Evolutionary conservation across 768 basidiomycete species (phyloP).

Genomic region (Pleurotus djamor): DNA sequence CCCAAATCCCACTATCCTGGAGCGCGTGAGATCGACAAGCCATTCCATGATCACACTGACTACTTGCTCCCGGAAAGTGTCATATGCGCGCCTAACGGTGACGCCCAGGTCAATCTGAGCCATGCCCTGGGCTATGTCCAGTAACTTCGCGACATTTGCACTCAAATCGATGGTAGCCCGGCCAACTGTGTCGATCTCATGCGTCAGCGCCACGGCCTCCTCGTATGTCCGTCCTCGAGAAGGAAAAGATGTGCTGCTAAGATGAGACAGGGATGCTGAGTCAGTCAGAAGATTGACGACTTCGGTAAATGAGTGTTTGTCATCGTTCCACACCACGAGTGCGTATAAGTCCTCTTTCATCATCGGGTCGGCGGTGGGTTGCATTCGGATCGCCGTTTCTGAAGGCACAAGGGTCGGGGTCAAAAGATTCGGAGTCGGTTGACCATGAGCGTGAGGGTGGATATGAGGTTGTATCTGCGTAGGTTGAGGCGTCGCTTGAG

Average conservation of each 20-base stretch:
- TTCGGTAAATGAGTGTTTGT: conserved; percentile 93
- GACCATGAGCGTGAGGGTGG: neutral
- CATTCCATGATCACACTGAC: conserved; percentile 83
- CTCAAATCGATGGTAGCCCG: conserved; percentile 84
- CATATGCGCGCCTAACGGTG: conserved; percentile 82
- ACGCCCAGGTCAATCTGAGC: conserved; percentile 90
- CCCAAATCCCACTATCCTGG: conserved; percentile 49
- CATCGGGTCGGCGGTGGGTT: conserved; percentile 77
- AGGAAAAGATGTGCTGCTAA: neutral
- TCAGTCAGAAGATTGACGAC: conserved; percentile 74
- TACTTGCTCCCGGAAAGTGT: conserved; percentile 87
- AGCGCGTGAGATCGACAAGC: conserved; percentile 78
- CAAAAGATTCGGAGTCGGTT: neutral
- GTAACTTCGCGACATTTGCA: conserved; percentile 45
- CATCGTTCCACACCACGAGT: conserved; percentile 93
- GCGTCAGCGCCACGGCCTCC: conserved; percentile 55
- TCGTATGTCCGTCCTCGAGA: conserved; percentile 36
- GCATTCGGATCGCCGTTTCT: conserved; percentile 68
- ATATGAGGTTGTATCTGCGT: neutral
- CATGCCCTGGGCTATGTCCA: conserved; percentile 79
- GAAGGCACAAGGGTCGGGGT: conserved; percentile 37
- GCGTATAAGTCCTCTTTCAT: conserved; percentile 71
- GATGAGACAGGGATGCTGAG: conserved; percentile 27
- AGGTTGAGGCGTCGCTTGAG: neutral
- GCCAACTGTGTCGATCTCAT: conserved; percentile 74